Conservation (phyloP, 2,329 filamentous ascomycete genomes). For the Aspergillus luchuensis region DNA sequence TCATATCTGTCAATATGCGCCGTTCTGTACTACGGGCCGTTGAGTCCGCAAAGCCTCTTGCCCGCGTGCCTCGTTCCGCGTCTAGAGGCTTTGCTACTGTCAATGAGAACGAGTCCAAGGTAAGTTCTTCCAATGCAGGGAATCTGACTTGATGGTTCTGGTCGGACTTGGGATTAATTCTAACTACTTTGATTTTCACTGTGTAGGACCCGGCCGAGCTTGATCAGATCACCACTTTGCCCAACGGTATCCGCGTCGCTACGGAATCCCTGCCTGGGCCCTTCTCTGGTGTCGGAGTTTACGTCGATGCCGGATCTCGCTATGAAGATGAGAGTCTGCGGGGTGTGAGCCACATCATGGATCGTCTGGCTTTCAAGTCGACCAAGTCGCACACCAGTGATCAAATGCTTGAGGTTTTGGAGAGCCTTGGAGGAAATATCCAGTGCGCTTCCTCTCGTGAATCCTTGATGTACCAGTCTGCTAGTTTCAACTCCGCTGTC, state of each 20-base stretch:
- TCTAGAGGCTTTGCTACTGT: constrained; percentile 42
- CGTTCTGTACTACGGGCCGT: constrained; percentile 44
- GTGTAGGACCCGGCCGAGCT: constrained; percentile 78
- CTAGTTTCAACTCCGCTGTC: constrained; percentile 93
- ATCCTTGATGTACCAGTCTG: constrained; percentile 97
- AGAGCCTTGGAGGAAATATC: constrained; percentile 90
- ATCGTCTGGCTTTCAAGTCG: constrained; percentile 90
- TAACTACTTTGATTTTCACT: not conserved
- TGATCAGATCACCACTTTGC: constrained; percentile 81
- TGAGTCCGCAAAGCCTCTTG: constrained; percentile 41
- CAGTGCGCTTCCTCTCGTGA: constrained; percentile 95
- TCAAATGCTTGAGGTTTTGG: constrained; percentile 83
- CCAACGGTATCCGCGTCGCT: constrained; percentile 91
- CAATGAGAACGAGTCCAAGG: constrained; percentile 37
- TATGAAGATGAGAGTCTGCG: constrained; percentile 85
- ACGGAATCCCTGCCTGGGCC: constrained; percentile 92
- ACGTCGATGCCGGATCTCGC: constrained; percentile 90
- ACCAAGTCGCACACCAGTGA: constrained; percentile 73
- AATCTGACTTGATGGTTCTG: not conserved
- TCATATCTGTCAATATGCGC: constrained; percentile 35
- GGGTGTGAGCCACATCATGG: constrained; percentile 94
- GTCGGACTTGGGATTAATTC: constrained; percentile 11
- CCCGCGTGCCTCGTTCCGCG: constrained; percentile 35
- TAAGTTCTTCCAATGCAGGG: constrained; percentile 19
- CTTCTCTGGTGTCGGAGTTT: constrained; percentile 93